Conservation (phyloP, 352 stramenopile species). For the Phytophthora melonis region DNA sequence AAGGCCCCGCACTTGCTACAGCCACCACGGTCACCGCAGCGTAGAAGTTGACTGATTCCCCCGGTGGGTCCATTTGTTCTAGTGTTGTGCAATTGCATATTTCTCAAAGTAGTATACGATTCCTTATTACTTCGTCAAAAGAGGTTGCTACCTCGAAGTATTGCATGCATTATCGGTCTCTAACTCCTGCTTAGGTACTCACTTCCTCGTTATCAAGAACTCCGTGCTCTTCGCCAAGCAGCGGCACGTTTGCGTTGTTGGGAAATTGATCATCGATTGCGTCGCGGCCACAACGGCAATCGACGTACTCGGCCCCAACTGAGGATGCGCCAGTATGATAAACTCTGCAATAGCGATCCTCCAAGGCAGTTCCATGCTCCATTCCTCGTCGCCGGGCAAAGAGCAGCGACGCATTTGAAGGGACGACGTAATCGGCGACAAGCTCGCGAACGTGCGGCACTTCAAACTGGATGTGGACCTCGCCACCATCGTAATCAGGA, state of each 20-base stretch:
- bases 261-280: conserved; percentile 12
- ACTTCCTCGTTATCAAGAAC: neutral
- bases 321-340: conserved; percentile 6
- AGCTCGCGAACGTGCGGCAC: conserved; percentile 20
- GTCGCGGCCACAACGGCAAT: conserved; percentile 24
- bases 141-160: too few relatives aligned
- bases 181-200: too few relatives aligned
- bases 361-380: conserved; percentile 9
- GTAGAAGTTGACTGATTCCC: neutral
- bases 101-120: neutral
- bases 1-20: conserved; percentile 46
- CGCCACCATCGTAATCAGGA: conserved; percentile 13
- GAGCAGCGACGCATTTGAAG: conserved; percentile 25
- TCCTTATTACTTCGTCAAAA: neutral
- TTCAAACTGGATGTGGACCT: conserved; percentile 34
- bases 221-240: conserved; percentile 23
- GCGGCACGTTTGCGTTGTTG: conserved; percentile 25
- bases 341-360: conserved; percentile 19
- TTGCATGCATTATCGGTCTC: too few relatives aligned
- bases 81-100: neutral
- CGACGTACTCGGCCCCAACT: conserved; percentile 23
- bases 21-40: conserved; percentile 29
- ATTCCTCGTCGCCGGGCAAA: conserved; percentile 4
- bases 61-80: neutral
- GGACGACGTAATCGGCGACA: conserved; percentile 31